Conservation (phyloP, 352 stramenopile genomes). For the Globisporangium uncinulatum region DNA sequence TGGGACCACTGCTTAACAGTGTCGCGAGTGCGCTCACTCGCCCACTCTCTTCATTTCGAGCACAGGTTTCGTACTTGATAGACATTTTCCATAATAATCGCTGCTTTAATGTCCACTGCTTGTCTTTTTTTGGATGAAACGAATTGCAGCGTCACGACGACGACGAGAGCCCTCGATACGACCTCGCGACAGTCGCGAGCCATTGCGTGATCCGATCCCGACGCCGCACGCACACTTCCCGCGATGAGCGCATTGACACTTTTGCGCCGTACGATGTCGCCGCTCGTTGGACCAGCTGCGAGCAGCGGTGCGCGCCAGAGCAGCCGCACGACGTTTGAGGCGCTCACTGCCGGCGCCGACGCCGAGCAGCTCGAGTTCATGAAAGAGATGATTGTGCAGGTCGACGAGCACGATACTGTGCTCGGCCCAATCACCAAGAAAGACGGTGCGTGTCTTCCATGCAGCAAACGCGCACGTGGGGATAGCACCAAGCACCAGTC, state of each 20-base stretch:
- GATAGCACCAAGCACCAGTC: not conserved
- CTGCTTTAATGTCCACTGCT: not conserved
- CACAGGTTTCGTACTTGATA: not conserved
- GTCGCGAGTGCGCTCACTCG: too few species aligned
- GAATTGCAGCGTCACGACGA: not conserved
- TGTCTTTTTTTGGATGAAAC: too few species aligned
- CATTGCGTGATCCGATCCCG: not conserved
- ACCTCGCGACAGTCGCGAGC: too few species aligned
- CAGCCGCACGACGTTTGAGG: constrained; percentile 44
- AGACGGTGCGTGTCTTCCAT: constrained; percentile 27
- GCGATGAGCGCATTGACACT: not conserved
- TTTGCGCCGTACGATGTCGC: constrained; percentile 11
- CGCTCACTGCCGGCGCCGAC: constrained; percentile 64
- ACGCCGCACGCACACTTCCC: not conserved
- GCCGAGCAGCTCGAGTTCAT: constrained; percentile 84
- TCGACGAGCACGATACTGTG: constrained; percentile 80
- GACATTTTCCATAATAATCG: not conserved
- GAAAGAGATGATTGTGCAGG: constrained; percentile 88
- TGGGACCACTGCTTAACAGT: too few species aligned
- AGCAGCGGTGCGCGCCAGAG: constrained; percentile 9
- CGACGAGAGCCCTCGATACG: too few species aligned
- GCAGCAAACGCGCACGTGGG: too few species aligned
- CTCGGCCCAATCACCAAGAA: constrained; percentile 86
- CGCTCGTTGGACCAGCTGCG: constrained; percentile 10
- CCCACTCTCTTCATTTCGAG: too few species aligned